Evolutionary conservation across 2,329 filamentous ascomycete species (phyloP).

Genomic region (Plectosphaerella sp.): DNA sequence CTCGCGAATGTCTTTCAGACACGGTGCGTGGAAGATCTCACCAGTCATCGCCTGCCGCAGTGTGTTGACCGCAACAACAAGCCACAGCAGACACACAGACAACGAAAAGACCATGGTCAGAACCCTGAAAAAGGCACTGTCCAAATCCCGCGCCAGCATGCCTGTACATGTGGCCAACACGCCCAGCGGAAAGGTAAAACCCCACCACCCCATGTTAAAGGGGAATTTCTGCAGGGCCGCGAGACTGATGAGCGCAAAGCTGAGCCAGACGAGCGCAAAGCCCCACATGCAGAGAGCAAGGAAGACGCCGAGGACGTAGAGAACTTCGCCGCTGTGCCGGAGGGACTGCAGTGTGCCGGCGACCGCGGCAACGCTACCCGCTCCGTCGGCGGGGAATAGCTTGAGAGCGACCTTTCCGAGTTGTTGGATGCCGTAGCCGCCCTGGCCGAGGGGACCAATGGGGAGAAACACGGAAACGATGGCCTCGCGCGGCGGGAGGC

Average conservation of each 20-base stretch:
- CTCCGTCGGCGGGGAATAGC: slow-evolving; percentile 35
- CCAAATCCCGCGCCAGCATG: slow-evolving; percentile 32
- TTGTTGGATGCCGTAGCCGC: slow-evolving; percentile 54
- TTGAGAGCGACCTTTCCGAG: slow-evolving; percentile 42
- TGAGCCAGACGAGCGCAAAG: slow-evolving; percentile 38
- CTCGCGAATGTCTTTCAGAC: slow-evolving; percentile 30
- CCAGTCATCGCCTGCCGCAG: slow-evolving; percentile 29
- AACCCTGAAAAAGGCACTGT: slow-evolving; percentile 38
- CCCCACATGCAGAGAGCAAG: slow-evolving; percentile 38
- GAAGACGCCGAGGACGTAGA: slow-evolving; percentile 54
- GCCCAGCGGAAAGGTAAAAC: slow-evolving; percentile 42
- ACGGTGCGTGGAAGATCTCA: slow-evolving; percentile 41
- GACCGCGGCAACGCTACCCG: slow-evolving; percentile 21
- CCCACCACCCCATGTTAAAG: slow-evolving; percentile 45
- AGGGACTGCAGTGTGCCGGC: slow-evolving; percentile 7
- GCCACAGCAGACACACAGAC: slow-evolving; percentile 35
- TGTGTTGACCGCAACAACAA: slow-evolving; percentile 33
- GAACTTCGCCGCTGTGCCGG: slow-evolving; percentile 40
- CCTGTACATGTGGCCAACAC: slow-evolving; percentile 37
- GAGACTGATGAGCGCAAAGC: slow-evolving; percentile 36
- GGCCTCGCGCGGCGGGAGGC: slow-evolving; percentile 60
- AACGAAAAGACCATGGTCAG: slow-evolving; percentile 34
- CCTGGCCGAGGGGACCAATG: slow-evolving; percentile 62
- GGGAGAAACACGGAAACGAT: slow-evolving; percentile 66
- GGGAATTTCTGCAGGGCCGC: slow-evolving; percentile 30